A percentile compares a stretch with the other conserved stretches of the same genome.
phyloP scores from a whole-genome alignment of 805 yeast species.

The Wickerhamiella sorbophila region DNA sequence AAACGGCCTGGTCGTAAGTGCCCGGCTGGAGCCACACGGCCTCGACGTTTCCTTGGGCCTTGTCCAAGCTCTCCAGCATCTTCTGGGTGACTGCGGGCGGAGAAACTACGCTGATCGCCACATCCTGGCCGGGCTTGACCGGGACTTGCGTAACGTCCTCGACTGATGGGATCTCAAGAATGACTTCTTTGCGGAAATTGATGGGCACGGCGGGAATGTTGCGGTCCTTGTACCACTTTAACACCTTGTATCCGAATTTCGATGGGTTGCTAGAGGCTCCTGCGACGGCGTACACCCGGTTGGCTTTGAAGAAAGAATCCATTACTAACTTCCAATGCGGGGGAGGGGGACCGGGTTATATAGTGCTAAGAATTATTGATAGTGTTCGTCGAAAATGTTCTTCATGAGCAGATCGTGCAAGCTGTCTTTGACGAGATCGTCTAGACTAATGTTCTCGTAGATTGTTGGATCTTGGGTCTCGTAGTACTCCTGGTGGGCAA shows the following conservation, averaged over 20 bases:
- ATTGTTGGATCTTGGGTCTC: not conserved
- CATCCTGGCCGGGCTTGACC: slow-evolving; percentile 12
- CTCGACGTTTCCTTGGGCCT: slow-evolving; percentile 26
- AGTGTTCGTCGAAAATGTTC: not conserved
- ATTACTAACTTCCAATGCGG: slow-evolving; percentile 11
- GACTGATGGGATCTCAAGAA: slow-evolving; percentile 32
- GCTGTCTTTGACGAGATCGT: slow-evolving; percentile 8
- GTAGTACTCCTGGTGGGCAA: slow-evolving; percentile 5
- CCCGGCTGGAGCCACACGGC: slow-evolving; percentile 83
- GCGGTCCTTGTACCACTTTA: slow-evolving; percentile 49
- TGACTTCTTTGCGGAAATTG: slow-evolving; percentile 40
- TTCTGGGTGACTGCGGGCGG: slow-evolving; percentile 50
- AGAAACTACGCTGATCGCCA: slow-evolving; percentile 54
- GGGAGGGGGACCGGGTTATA: no score
- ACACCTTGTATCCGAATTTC: slow-evolving; percentile 58
- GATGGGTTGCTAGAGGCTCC: slow-evolving; percentile 55
- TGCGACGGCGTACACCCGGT: slow-evolving; percentile 45
- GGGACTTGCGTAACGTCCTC: slow-evolving; percentile 16
- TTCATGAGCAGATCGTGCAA: slow-evolving; percentile 7
- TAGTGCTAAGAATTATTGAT: not conserved
- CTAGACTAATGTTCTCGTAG: slow-evolving; percentile 1
- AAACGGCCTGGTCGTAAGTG: slow-evolving; percentile 40
- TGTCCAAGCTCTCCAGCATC: slow-evolving; percentile 29
- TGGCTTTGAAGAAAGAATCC: slow-evolving; percentile 35
- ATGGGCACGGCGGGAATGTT: slow-evolving; percentile 49